Evolutionary conservation across 2,329 filamentous ascomycete genomes (phyloP), one percentile per base, ranked within the genome.

Genomic region (Macrophomina phaseolina): DNA sequence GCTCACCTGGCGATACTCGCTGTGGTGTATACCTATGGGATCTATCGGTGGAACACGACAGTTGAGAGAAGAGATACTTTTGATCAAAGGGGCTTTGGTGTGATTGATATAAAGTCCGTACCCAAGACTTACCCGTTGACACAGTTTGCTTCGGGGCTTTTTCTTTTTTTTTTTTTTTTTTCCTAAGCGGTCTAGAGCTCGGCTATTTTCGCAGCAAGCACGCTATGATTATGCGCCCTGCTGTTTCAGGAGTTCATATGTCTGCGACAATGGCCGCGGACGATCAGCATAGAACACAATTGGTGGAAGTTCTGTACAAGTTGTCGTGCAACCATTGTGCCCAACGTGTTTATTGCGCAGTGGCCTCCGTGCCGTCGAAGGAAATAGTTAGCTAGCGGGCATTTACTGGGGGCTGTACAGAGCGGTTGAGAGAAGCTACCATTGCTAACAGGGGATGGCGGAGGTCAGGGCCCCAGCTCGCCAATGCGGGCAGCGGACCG

Each of bases 401-500:
- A 18, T 14, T n/a, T 14, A 14, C 11, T 9, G 23, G 18, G 12
- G 23, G 18, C 34, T 45, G 16, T 28, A 28, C 32, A 28, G 11
- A 28, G 53, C n/a, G 30, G 28, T 4, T 14, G 55, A 23, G 11
- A 38, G 34, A 23, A 38, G 34, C 18, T 18, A 16, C 16, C 12
- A 36, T n/a, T 12, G 23, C 28, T 11, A 46, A 23, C 5, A 36
- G 32, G 18, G 12, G 52, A 40, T 36, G 36, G 30, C 7, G n/a
- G 51, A n/a, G 51, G 18, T 30, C 18, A 58, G 36, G 8, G n/a
- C 12, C 14, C n/a, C 32, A 45, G 56, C 56, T 61, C 56, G 56
- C 56, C n/a, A 61, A 61, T 46, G 42, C 58, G 58, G 58, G 12
- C 32, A 32, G n/a, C 58, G 58, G 58, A 28, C 58, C 58, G 58